Evolutionary conservation across 495 filamentous ascomycete genomes (phyloP).

Genomic region (Hyaloscypha bicolor): DNA sequence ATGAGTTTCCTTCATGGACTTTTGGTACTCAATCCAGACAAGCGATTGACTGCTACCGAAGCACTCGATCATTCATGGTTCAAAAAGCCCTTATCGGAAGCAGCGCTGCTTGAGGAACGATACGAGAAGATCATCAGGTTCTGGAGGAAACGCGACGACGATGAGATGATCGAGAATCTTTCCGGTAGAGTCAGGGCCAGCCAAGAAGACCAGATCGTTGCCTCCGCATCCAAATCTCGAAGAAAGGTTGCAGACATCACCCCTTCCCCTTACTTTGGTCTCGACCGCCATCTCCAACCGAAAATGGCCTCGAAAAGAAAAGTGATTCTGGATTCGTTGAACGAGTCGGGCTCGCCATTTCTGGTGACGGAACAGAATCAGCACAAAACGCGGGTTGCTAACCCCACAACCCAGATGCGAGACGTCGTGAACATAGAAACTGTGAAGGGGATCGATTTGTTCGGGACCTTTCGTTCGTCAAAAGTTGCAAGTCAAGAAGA

Average conservation of each 20-base stretch:
- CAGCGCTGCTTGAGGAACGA: constrained; percentile 44
- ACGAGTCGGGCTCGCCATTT: constrained; percentile 20
- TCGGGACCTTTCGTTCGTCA: not conserved
- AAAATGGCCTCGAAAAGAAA: constrained; percentile 16
- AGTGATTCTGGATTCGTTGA: constrained; percentile 20
- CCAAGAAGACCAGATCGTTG: not conserved
- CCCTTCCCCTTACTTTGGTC: constrained; percentile 27
- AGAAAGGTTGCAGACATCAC: constrained; percentile 27
- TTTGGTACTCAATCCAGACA: constrained; percentile 50
- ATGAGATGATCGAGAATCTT: constrained; percentile 21
- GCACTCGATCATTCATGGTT: constrained; percentile 65
- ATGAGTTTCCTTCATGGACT: constrained; percentile 58
- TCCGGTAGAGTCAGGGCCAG: not conserved
- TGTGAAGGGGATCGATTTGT: constrained; percentile 9
- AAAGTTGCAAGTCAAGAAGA: not conserved
- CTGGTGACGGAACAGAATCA: not conserved
- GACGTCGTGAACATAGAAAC: not conserved
- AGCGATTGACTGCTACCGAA: constrained; percentile 55
- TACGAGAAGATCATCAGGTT: constrained; percentile 49
- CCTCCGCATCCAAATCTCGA: constrained; percentile 2
- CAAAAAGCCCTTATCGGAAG: constrained; percentile 42
- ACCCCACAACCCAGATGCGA: not conserved
- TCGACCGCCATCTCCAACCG: constrained; percentile 23
- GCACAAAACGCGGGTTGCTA: not conserved
- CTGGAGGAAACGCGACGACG: constrained; percentile 42